These are phyloP conservation scores for Amanita pseudoporphyria DNA, from an alignment of 768 basidiomycete species.

Conservation along the genomic window DNA sequence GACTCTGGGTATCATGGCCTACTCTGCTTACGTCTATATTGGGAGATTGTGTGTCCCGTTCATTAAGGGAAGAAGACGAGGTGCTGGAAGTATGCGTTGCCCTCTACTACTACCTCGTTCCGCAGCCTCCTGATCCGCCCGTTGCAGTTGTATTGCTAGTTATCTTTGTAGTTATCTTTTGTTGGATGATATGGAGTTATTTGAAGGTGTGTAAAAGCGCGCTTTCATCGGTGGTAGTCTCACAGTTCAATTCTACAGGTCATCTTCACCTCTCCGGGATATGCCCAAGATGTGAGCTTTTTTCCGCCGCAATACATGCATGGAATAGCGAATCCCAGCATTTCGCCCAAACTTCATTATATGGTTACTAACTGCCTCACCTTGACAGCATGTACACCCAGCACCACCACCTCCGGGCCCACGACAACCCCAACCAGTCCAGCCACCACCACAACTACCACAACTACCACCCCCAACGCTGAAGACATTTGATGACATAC, in stretches of 20 bases:
- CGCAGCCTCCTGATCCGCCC: conserved; percentile 7
- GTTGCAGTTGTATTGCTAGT: conserved; percentile 56
- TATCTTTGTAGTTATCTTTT: conserved; percentile 49
- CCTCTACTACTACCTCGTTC: neutral
- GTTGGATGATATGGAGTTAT: conserved; percentile 80
- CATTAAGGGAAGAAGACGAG: conserved; percentile 47
- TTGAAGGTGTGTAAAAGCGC: conserved; percentile 40
- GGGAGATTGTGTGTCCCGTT: conserved; percentile 63
- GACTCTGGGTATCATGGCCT: conserved; percentile 50
- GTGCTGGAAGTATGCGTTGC: conserved; percentile 55
- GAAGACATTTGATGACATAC: neutral
- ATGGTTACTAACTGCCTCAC: neutral
- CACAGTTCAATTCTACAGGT: no score
- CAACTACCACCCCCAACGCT: neutral
- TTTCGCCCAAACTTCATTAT: conserved; percentile 7
- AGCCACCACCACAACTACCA: neutral
- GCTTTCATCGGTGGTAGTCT: no score
- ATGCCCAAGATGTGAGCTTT: conserved; percentile 51
- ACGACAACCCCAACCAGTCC: no score
- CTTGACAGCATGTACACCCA: neutral
- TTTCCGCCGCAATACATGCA: conserved; percentile 29
- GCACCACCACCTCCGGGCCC: neutral
- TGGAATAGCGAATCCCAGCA: neutral
- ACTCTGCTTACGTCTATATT: conserved; percentile 72
- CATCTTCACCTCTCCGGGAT: conserved; percentile 57